These are phyloP conservation scores for Symbiodinium natans DNA, from an alignment of 73 alveolate species.

Conservation along the genomic window DNA sequence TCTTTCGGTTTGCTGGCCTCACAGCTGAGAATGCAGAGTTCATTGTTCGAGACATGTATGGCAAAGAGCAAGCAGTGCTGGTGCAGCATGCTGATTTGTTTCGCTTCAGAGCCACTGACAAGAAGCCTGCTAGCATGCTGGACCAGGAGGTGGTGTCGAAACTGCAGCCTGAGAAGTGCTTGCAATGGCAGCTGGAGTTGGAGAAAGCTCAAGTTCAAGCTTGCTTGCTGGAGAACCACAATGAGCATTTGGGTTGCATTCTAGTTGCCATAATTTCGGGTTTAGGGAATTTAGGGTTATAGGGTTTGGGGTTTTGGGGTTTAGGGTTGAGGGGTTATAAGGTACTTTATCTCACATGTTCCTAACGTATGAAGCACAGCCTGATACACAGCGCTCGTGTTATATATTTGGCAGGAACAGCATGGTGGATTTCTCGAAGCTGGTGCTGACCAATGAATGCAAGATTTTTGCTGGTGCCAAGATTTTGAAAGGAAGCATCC, in stretches of 20 bases:
- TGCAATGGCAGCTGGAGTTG: background rate
- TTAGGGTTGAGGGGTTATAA: too few relatives aligned
- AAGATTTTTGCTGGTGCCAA: background rate
- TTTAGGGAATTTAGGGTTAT: background rate
- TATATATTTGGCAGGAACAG: background rate
- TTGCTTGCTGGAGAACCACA: background rate
- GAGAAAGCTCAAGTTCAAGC: background rate
- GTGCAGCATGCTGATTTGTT: background rate
- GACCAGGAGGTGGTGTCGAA: background rate
- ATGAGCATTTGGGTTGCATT: too few relatives aligned
- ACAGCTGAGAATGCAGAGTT: background rate
- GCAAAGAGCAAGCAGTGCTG: background rate
- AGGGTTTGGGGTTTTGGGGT: too few relatives aligned
- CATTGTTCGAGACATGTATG: background rate
- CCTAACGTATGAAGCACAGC: background rate
- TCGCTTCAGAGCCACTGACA: slow-evolving; percentile 1
- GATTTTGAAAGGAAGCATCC: background rate
- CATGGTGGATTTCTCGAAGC: background rate
- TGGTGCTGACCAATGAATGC: background rate
- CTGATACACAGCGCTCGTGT: background rate
- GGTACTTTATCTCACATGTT: background rate
- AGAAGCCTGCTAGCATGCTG: background rate
- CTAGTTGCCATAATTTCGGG: background rate
- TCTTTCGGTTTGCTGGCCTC: background rate
- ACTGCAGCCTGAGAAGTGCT: too few relatives aligned